Evolutionary conservation across 1,139 yeast genomes (phyloP).

Genomic region (Saccharomyces hybrid): DNA sequence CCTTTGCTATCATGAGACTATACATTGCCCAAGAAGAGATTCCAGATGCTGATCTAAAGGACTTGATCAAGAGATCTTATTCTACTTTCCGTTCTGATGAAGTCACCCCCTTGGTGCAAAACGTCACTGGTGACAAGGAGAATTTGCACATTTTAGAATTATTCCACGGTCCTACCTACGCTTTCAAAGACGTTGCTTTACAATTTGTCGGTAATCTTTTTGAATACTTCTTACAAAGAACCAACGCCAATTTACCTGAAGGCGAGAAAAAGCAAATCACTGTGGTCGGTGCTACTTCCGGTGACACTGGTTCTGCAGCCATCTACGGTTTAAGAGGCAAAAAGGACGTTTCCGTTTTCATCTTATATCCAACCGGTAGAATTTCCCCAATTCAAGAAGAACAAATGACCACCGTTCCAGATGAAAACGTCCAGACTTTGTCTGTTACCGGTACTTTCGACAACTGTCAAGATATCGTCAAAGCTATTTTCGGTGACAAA

Average conservation of each 20-base stretch:
- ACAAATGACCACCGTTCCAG: conserved; percentile 98
- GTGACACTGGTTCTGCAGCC: conserved; percentile 99
- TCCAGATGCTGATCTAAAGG: conserved; percentile 56
- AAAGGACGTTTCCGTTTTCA: conserved; percentile 92
- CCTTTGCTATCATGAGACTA: conserved; percentile 74
- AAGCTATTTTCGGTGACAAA: conserved; percentile 81
- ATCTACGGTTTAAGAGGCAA: conserved; percentile 95
- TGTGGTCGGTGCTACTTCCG: conserved; percentile 98
- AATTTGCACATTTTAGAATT: conserved; percentile 75
- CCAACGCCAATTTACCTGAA: conserved; percentile 55
- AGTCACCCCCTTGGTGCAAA: conserved; percentile 72
- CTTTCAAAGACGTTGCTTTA: conserved; percentile 96
- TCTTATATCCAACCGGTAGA: conserved; percentile 93
- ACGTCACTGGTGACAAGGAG: conserved; percentile 47
- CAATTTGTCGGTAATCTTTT: conserved; percentile 96
- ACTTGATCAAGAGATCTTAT: conserved; percentile 63
- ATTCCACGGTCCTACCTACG: conserved; percentile 98
- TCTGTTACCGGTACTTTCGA: conserved; percentile 95
- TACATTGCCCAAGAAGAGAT: conserved; percentile 69
- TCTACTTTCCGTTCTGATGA: conserved; percentile 81
- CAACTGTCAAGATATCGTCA: conserved; percentile 96
- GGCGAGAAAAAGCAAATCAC: conserved; percentile 73
- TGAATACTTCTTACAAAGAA: conserved; percentile 79
- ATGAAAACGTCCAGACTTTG: conserved; percentile 85
- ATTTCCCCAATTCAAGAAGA: conserved; percentile 97